Base-by-base conservation (phyloP, 176 grass and related monocot species). In the Ensete glaucum region DNA sequence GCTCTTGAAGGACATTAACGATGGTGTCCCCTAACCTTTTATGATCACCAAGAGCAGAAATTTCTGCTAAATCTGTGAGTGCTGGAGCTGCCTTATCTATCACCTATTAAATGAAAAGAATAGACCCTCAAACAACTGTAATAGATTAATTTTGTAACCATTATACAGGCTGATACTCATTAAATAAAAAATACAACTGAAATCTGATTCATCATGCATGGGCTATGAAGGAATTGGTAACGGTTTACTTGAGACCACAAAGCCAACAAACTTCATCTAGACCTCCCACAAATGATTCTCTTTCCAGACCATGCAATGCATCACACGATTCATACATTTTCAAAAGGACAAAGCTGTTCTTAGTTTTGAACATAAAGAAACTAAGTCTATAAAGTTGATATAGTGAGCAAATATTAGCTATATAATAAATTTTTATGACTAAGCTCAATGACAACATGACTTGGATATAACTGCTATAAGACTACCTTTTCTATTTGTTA, bases 21-120 rank as follows among this genome's bases (percentile, higher is more conserved):
- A 99, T 86, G 74, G 84, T 89, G 25, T 94, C 91, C 53, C 91
- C 91, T 56, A 94, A 85, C 80, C 73, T 88, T 82, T 94, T 99
- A 77, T 91, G 86, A 73, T 94, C 96, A 79, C 91, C 91, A 0
- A 91, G 81, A 78, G 73, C 71, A 21, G 83, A 87, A 58, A 95
- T 78, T 86, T 94, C 83, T 69, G 88, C 81, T 74, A 94, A 85
- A 82, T 99, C 95, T 77, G 91, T 84, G 64, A 99, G 60, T 52
- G 91, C 81, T 74, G 90, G 80, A 14, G 88, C 86, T 63, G 89
- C 85, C 87, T 89, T 94, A 85, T 99, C 96, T 81, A 94, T 89
- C 60, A 99, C 86, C 91, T 94, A 29, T 60, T 53, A 73, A 80
- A 73, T 8, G 16, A 70, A 22, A 71, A 20, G 52, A 70, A 48